phyloP scores from a whole-genome alignment of 2,329 filamentous ascomycete genomes.

The Parafenestella ontariensis region DNA sequence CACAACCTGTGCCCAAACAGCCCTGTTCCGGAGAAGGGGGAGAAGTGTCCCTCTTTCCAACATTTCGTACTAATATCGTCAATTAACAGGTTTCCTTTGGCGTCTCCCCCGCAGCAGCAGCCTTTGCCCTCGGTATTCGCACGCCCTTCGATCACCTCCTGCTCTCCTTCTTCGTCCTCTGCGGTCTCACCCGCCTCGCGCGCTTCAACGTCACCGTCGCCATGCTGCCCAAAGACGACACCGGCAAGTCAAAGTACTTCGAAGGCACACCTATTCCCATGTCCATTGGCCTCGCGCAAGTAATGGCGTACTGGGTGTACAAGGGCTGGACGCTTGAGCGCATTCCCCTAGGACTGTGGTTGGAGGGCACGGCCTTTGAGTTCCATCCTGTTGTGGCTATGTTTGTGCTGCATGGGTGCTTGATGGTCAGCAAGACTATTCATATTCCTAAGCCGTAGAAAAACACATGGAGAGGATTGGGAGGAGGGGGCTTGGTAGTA shows the following conservation, averaged over 20 bases:
- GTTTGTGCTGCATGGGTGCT: conserved; percentile 86
- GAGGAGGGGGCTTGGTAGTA: not conserved
- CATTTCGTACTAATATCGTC: too few relatives aligned
- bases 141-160: conserved; percentile 82
- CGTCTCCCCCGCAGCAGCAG: conserved; percentile 83
- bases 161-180: conserved; percentile 90
- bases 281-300: conserved; percentile 76
- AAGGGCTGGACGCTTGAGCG: conserved; percentile 79
- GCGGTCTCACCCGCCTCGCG: conserved; percentile 89
- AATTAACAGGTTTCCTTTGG: conserved; percentile 99
- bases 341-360: conserved; percentile 77
- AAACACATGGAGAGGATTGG: not conserved
- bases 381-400: conserved; percentile 83
- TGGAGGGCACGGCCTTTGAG: conserved; percentile 73
- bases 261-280: conserved; percentile 97
- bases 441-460: conserved; percentile 84
- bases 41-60: too few relatives aligned
- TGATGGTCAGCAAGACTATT: conserved; percentile 95
- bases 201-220: conserved; percentile 97
- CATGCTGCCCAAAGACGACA: conserved; percentile 87
- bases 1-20: too few relatives aligned
- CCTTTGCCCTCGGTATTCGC: conserved; percentile 87
- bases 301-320: conserved; percentile 91
- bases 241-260: conserved; percentile 93
- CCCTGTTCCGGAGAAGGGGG: too few relatives aligned